Conservation (phyloP, 371 early-diverging fungal species). For the Mucor racemosus region DNA sequence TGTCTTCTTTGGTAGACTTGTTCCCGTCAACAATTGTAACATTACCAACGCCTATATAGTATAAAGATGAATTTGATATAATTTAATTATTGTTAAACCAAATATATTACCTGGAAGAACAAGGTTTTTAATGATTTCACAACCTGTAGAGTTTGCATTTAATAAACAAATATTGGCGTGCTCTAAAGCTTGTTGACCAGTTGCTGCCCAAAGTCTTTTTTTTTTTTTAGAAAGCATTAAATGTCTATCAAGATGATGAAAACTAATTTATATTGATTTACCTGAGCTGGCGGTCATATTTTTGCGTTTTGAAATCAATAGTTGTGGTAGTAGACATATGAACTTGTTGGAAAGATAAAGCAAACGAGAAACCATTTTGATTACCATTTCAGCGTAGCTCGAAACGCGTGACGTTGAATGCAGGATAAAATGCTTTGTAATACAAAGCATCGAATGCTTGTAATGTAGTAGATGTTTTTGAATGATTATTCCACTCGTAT, state of each 20-base stretch:
- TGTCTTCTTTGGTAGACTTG: conserved; percentile 66
- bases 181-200: conserved; percentile 90
- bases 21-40: conserved; percentile 83
- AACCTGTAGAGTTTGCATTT: conserved; percentile 81
- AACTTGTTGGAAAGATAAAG: not conserved
- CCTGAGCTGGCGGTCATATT: conserved; percentile 93
- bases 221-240: not conserved
- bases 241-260: not conserved
- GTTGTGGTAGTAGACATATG: conserved; percentile 17
- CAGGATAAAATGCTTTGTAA: too few relatives aligned
- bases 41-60: conserved; percentile 77
- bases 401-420: conserved; percentile 4
- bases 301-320: conserved; percentile 70
- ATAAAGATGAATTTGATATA: not conserved
- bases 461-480: too few relatives aligned
- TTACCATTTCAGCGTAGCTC: not conserved
- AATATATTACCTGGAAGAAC: conserved; percentile 83
- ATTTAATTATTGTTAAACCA: not conserved
- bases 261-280: conserved; percentile 26
- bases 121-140: conserved; percentile 93
- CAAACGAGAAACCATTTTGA: not conserved
- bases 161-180: conserved; percentile 81
- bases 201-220: conserved; percentile 87
- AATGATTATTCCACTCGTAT: too few relatives aligned
- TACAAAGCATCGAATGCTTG: too few relatives aligned